Percentiles rank a stretch among this genome's conserved stretches.
Conservation (phyloP, 1,284 basidiomycete species). For the Cystobasidiaceae sp. region DNA sequence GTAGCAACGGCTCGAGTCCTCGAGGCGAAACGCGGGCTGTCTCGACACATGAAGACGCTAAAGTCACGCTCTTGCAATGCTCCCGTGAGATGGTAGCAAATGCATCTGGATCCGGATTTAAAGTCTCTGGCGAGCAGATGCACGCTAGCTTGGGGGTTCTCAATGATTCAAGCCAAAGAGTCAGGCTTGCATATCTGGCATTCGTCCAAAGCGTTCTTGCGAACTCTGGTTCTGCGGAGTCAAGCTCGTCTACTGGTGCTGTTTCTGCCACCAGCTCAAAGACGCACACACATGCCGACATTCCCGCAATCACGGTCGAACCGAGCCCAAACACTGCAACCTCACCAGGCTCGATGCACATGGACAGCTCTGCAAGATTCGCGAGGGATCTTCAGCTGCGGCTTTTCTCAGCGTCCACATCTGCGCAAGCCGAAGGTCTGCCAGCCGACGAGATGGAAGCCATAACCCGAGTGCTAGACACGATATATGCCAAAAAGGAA, state of each 20-base stretch:
- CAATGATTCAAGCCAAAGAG: not conserved
- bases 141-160: conserved; percentile 3
- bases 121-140: conserved; percentile 12
- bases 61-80: conserved; percentile 1
- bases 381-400: conserved; percentile 9
- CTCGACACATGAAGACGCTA: not conserved
- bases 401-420: conserved; percentile 3
- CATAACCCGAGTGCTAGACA: not conserved
- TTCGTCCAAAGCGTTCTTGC: not conserved
- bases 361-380: not conserved
- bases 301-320: conserved; percentile 8
- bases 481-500: conserved; percentile 3
- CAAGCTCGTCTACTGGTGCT: no score
- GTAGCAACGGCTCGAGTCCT: no score
- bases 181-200: not conserved
- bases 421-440: not conserved
- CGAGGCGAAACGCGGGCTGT: not conserved
- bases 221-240: no score
- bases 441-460: not conserved
- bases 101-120: not conserved
- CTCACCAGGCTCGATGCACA: no score
- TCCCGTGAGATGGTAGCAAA: conserved; percentile 5
- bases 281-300: not conserved
- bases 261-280: not conserved
- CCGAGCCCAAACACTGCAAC: not conserved